Conservation (phyloP, 306 rosid species). For the Phaseolus lunatus region DNA sequence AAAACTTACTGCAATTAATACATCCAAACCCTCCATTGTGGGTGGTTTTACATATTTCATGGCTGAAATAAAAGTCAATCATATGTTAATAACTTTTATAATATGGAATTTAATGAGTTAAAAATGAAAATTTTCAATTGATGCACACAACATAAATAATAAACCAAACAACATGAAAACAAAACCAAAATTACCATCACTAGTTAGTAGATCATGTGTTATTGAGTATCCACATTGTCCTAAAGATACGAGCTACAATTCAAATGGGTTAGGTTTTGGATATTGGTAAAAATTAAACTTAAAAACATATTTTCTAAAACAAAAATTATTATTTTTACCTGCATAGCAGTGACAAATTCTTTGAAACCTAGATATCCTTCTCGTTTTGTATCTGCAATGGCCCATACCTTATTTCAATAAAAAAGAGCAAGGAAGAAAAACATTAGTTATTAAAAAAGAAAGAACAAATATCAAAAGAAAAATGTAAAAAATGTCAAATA, state of each 20-base stretch:
- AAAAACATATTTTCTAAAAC: background rate
- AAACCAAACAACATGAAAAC: constrained; percentile 8
- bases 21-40: constrained; percentile 77
- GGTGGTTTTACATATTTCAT: constrained; percentile 66
- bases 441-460: constrained; percentile 4
- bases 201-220: constrained; percentile 45
- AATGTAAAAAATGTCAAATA: background rate
- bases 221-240: constrained; percentile 51
- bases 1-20: constrained; percentile 58
- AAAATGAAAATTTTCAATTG: constrained; percentile 1
- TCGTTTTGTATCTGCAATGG: constrained; percentile 85
- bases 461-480: background rate
- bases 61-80: constrained; percentile 61
- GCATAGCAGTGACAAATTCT: constrained; percentile 83
- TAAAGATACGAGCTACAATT: constrained; percentile 46
- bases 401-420: constrained; percentile 79
- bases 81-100: constrained; percentile 13
- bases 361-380: constrained; percentile 89
- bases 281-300: constrained; percentile 8
- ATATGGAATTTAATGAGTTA: background rate
- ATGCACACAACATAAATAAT: background rate
- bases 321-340: constrained; percentile 50
- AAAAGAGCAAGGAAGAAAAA: constrained; percentile 29
- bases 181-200: constrained; percentile 43
- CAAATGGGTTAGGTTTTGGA: constrained; percentile 29